Conservation (phyloP, 225 moss, liverwort and hornwort genomes). For the Ulota crispa region DNA sequence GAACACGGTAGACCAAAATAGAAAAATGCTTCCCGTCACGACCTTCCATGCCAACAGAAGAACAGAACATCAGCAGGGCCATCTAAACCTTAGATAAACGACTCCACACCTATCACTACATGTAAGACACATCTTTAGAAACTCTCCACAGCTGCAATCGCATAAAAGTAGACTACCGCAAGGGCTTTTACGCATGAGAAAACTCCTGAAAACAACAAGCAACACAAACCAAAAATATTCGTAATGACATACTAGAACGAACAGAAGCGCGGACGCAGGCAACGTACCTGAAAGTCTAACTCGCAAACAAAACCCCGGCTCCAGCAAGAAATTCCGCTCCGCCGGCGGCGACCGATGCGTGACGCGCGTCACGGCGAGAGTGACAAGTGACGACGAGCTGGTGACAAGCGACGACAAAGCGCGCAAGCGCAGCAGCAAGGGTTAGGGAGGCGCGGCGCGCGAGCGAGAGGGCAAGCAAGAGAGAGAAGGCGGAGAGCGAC, state of each 20-base stretch:
- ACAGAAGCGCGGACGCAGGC: background rate
- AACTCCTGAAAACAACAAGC: background rate
- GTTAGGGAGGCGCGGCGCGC: slow-evolving; percentile 1
- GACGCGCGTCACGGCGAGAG: background rate
- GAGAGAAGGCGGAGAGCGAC: background rate
- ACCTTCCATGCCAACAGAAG: background rate
- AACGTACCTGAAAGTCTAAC: slow-evolving; percentile 17
- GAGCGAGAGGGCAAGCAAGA: background rate
- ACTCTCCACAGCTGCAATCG: background rate
- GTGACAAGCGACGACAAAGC: background rate
- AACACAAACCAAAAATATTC: background rate
- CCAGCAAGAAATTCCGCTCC: background rate
- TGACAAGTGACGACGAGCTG: background rate
- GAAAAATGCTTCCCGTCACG: background rate
- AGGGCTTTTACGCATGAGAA: background rate
- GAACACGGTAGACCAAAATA: background rate
- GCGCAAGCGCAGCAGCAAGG: slow-evolving; percentile 3
- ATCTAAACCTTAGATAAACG: background rate
- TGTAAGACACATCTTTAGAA: background rate
- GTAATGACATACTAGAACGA: background rate
- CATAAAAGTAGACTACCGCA: background rate
- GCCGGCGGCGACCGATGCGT: slow-evolving; percentile 1
- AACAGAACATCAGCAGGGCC: background rate
- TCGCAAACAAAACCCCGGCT: background rate
- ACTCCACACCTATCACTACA: background rate